These are phyloP conservation scores for Porpolomopsis calyptriformis DNA, from an alignment of 768 basidiomycete species.

Conservation along the genomic window DNA sequence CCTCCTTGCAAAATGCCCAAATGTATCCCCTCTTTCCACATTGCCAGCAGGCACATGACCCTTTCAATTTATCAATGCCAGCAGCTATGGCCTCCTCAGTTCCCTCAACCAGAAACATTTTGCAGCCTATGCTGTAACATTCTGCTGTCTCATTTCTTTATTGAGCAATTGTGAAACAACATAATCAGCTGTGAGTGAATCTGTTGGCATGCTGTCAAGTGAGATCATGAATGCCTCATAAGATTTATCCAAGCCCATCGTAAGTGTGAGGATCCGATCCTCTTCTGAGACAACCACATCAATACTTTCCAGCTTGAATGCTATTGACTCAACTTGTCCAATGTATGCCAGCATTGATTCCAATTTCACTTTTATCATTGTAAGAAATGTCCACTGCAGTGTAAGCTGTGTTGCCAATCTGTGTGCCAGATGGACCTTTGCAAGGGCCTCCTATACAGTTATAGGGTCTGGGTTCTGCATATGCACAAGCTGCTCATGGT, in stretches of 20 bases:
- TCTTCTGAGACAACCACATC: conserved; percentile 15
- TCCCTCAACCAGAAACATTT: neutral
- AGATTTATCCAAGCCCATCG: conserved; percentile 16
- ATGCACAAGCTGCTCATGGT: conserved; percentile 18
- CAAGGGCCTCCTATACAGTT: conserved; percentile 17
- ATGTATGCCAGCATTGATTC: conserved; percentile 20
- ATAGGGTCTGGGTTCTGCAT: conserved; percentile 16
- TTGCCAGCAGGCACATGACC: too few species aligned
- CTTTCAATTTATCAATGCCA: neutral
- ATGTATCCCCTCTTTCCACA: too few species aligned
- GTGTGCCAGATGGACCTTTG: conserved; percentile 14
- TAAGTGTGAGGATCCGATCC: conserved; percentile 19
- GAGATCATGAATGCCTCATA: conserved; percentile 21
- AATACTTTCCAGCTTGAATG: conserved; percentile 15
- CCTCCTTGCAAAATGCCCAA: too few species aligned
- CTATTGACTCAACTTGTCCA: conserved; percentile 11
- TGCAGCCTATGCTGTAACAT: neutral
- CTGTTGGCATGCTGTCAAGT: conserved; percentile 19
- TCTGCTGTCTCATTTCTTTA: conserved; percentile 17
- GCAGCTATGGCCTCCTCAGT: neutral
- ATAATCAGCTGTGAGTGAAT: conserved; percentile 16
- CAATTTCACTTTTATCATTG: conserved; percentile 13
- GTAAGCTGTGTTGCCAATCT: conserved; percentile 18
- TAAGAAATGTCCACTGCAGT: conserved; percentile 16
- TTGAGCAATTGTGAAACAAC: conserved; percentile 23